These are phyloP conservation scores for Dictyostelium firmibasis DNA, from an alignment of 78 protist species.

Conservation along the genomic window DNA sequence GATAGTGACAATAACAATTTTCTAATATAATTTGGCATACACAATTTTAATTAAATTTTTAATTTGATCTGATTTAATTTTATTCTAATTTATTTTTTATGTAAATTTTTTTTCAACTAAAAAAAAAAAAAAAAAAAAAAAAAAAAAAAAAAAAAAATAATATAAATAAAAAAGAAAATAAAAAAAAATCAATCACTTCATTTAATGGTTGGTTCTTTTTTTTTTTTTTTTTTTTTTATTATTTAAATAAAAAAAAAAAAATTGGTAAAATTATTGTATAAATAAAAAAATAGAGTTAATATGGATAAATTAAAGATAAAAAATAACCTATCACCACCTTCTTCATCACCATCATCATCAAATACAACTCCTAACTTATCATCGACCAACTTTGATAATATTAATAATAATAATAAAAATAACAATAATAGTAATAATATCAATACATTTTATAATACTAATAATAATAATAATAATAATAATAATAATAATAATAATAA, in stretches of 20 bases:
- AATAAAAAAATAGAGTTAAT: neutral
- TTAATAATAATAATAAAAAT: neutral
- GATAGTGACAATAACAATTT: neutral
- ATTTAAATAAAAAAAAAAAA: neutral
- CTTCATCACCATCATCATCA: constrained; percentile 16
- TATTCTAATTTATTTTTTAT: too few species aligned
- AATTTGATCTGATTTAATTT: neutral
- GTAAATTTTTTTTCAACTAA: neutral
- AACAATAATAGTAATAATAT: too few species aligned
- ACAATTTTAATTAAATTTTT: too few species aligned
- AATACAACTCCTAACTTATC: neutral
- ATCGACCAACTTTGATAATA: neutral
- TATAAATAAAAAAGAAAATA: too few species aligned
- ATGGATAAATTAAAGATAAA: neutral
- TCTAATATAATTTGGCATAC: neutral
- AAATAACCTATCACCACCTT: neutral
- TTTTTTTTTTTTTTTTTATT: neutral
- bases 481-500: neutral
- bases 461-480: neutral
- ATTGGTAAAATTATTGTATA: neutral
- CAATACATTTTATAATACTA: too few species aligned
- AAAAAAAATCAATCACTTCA: neutral
- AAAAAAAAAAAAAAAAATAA: too few species aligned
- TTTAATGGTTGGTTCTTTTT: neutral
- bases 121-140: too few species aligned